Evolutionary conservation across 2,329 filamentous ascomycete genomes (phyloP), one percentile per base, ranked within the genome.

Genomic region (Aspergillus vadensis): DNA sequence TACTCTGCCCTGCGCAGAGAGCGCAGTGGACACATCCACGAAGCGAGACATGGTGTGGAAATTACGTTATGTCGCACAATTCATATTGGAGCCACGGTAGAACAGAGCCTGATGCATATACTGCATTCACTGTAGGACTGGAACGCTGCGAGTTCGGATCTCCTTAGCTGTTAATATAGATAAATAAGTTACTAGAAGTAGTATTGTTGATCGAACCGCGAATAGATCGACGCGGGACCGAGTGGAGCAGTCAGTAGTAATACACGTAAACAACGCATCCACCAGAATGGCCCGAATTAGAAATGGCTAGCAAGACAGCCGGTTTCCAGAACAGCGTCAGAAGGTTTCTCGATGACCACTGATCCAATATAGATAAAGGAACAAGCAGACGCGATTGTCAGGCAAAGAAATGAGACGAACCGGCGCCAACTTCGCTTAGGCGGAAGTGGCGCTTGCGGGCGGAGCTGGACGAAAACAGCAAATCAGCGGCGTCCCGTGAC

Each of bases 1-100:
- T 64, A 88, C 79, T 5, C 27, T 70, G 64, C 25, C 66, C 8
- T 65, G 50, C 49, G 74, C 58, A 23, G 73, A 70, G 19, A 54
- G 82, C 74, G 62, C 86, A 72, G 63, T 76, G 69, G 65, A 82
- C 73, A 85, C 74, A 44, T 77, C 74, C 5, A 76, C 71, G 66
- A 85, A 85, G 39, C 75, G 74, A 2, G 71, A 14, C 55, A 59
- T 55, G 50, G 52, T 58, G 9, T 36, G 38, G 27, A 19, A 43
- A 43, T 43, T 21, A 50, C 47, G 47, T 50, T 49, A 44, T 44
- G 6, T 12, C 14, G 10, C 41, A 44, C 4, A 21, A 14, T 10
- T 19, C 41, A 44, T 44, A 23, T 8, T 49, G n/a, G 19, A 32
- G 9, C n/a, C 15, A n/a, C 47, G 6, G 15, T 12, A 17, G 47